Conservation (phyloP, 2,329 filamentous ascomycete species). For the Pestalotiopsis sp. region DNA sequence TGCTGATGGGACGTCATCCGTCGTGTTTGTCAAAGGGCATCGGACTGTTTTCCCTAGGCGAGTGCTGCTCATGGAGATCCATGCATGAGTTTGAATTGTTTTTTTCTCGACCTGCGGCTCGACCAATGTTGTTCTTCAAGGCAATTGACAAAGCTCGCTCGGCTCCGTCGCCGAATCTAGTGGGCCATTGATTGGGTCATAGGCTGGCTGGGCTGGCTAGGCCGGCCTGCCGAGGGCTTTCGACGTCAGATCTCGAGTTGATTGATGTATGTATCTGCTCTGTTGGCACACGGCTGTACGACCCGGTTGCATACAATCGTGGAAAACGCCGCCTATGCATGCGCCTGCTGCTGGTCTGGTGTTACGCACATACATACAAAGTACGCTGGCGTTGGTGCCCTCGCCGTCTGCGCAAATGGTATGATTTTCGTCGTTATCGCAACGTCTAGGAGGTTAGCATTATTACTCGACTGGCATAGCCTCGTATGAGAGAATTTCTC, state of each 20-base stretch:
- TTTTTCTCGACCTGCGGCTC: background rate
- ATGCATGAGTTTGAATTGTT: background rate
- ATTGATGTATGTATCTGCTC: background rate
- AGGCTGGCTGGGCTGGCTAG: background rate
- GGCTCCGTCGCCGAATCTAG: background rate
- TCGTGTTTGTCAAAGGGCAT: background rate
- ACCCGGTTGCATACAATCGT: background rate
- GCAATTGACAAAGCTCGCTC: background rate
- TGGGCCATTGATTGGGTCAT: background rate
- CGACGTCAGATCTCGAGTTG: background rate
- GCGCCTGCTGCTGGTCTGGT: background rate
- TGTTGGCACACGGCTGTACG: background rate
- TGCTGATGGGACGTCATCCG: background rate
- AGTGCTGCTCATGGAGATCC: background rate
- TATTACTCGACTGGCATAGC: background rate
- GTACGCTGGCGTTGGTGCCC: background rate
- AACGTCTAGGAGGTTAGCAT: background rate
- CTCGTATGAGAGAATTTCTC: background rate
- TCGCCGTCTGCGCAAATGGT: background rate
- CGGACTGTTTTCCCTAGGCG: background rate
- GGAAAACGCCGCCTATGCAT: background rate
- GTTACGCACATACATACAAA: background rate
- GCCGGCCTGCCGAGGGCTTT: background rate
- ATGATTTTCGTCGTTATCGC: background rate
- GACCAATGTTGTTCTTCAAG: background rate